A percentile compares a stretch with the other conserved stretches of the same genome.
Evolutionary conservation across 2,329 filamentous ascomycete genomes (phyloP).

Genomic region (Colletotrichum falcatum): DNA sequence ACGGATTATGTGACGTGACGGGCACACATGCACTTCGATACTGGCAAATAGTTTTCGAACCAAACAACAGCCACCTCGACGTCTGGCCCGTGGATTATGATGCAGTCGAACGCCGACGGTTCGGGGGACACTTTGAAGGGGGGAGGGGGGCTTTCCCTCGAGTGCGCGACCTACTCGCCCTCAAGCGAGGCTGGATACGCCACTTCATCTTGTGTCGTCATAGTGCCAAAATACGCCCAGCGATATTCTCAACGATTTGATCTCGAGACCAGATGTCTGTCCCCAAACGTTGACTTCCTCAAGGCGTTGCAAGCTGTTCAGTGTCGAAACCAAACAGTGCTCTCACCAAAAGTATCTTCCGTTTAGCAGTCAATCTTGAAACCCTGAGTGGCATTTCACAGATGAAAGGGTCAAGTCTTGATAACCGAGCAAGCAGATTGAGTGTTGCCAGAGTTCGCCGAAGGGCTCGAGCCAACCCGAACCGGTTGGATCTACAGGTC

Average conservation of each 20-base stretch:
- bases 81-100: background rate
- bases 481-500: conserved; percentile 2
- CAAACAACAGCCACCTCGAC: background rate
- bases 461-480: conserved; percentile 6
- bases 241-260: background rate
- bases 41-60: background rate
- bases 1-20: background rate
- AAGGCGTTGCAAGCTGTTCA: background rate
- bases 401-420: conserved; percentile 4
- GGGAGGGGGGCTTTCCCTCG: background rate
- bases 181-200: background rate
- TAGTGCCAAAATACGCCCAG: background rate
- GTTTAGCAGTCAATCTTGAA: background rate
- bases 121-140: background rate
- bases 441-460: background rate
- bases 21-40: background rate
- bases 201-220: no score
- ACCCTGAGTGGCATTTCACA: background rate
- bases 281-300: background rate
- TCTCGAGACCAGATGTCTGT: background rate
- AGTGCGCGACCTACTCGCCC: background rate
- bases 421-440: background rate
- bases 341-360: background rate
- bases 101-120: background rate
- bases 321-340: background rate